Percentiles rank a stretch among this genome's conserved stretches.
These are phyloP conservation scores for Paspalum vaginatum DNA, from an alignment of 176 grass and related monocot species.

Conservation along the genomic window DNA sequence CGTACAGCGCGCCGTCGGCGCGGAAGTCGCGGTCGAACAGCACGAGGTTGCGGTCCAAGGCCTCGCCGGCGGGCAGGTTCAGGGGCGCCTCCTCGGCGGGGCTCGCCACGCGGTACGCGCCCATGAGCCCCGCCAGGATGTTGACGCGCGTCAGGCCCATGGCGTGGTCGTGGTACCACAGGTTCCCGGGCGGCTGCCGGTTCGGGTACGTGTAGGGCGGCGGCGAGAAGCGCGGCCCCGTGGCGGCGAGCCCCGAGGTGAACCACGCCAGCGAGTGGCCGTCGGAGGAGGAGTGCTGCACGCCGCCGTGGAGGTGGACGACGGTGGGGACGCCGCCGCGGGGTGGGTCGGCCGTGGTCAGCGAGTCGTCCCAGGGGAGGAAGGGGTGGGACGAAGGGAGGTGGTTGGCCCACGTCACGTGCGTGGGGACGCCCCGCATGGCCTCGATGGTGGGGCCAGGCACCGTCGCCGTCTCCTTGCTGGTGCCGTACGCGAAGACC, in stretches of 20 bases:
- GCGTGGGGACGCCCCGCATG: constrained; percentile 53
- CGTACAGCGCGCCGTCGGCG: constrained; percentile 55
- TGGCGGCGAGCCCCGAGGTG: constrained; percentile 50
- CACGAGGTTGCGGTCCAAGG: constrained; percentile 58
- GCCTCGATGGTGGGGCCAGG: constrained; percentile 80
- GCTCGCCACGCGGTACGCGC: constrained; percentile 57
- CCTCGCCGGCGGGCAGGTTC: constrained; percentile 44
- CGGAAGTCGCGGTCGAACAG: constrained; percentile 68
- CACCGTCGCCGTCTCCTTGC: constrained; percentile 48
- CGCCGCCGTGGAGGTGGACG: constrained; percentile 89
- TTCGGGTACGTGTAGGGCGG: constrained; percentile 63
- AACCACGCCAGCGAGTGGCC: constrained; percentile 79
- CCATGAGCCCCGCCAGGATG: constrained; percentile 75
- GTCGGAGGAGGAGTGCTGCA: constrained; percentile 72
- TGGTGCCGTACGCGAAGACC: constrained; percentile 65
- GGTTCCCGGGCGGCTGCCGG: constrained; percentile 56
- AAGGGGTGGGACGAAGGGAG: constrained; percentile 54
- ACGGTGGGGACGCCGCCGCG: constrained; percentile 67
- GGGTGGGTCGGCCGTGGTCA: neutral
- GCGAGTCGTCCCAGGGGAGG: constrained; percentile 63
- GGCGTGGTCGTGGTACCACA: constrained; percentile 92
- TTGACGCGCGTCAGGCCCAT: constrained; percentile 76
- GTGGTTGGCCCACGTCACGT: constrained; percentile 74
- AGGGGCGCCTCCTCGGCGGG: constrained; percentile 26
- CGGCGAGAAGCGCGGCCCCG: constrained; percentile 46